Evolutionary conservation across 768 basidiomycete species (phyloP).

Genomic region (Suillus alpinus): DNA sequence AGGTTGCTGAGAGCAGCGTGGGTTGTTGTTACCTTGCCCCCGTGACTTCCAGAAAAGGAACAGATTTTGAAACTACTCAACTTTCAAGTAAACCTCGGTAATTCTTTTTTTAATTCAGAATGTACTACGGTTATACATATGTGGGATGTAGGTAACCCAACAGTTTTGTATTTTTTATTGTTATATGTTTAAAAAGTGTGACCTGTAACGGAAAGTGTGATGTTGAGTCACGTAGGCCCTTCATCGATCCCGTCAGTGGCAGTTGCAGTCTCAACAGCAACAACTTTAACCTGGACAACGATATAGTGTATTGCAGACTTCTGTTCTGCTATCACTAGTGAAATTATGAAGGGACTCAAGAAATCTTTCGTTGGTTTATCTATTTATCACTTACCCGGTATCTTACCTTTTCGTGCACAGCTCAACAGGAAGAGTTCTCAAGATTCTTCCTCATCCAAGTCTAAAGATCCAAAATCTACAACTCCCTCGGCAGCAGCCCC

Average conservation of each 20-base stretch:
- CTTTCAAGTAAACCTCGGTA: too few species aligned
- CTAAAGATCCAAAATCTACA: slow-evolving; percentile 56
- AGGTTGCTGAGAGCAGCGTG: slow-evolving; percentile 15
- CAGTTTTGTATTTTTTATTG: neutral
- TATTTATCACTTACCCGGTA: slow-evolving; percentile 13
- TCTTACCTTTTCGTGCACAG: slow-evolving; percentile 36
- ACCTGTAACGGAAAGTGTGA: slow-evolving; percentile 32
- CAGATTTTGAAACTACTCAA: too few species aligned
- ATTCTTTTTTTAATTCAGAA: neutral
- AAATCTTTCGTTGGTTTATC: slow-evolving; percentile 65
- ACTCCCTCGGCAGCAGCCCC: slow-evolving; percentile 39
- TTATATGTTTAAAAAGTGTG: neutral
- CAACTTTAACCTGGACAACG: slow-evolving; percentile 11
- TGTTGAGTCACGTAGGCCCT: slow-evolving; percentile 28
- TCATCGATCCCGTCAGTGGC: slow-evolving; percentile 41
- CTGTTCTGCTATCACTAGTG: slow-evolving; percentile 10
- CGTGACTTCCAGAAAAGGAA: slow-evolving; percentile 19
- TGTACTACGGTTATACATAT: too few species aligned
- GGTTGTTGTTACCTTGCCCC: slow-evolving; percentile 3
- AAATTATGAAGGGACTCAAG: slow-evolving; percentile 79
- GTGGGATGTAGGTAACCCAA: too few species aligned
- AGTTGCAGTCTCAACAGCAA: slow-evolving; percentile 9
- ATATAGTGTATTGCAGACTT: slow-evolving; percentile 12
- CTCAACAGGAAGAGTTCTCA: slow-evolving; percentile 67
- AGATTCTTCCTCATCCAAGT: slow-evolving; percentile 66